These are phyloP conservation scores for Boletus sp. DNA, from an alignment of 1,284 basidiomycete species.

Conservation along the genomic window DNA sequence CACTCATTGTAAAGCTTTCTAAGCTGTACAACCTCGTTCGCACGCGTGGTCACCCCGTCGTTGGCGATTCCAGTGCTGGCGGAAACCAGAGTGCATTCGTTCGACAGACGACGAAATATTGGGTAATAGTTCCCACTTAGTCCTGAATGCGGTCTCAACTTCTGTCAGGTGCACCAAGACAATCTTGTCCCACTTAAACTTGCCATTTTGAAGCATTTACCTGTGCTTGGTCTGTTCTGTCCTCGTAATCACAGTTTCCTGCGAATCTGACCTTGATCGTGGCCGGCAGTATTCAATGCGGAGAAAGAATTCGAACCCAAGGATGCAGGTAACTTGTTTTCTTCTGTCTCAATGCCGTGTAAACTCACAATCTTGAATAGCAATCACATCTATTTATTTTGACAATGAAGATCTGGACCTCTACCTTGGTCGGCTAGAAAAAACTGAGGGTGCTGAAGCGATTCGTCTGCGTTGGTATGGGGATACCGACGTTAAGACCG, in stretches of 20 bases:
- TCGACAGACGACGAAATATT: slow-evolving; percentile 97
- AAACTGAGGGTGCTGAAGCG: slow-evolving; percentile 98
- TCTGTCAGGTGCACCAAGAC: slow-evolving; percentile 80
- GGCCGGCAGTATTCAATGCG: slow-evolving; percentile 80
- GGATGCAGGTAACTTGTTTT: slow-evolving; percentile 66
- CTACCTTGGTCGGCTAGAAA: slow-evolving; percentile 96
- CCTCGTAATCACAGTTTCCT: background rate
- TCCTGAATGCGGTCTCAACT: slow-evolving; percentile 7
- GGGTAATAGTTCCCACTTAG: slow-evolving; percentile 55
- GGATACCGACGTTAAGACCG: slow-evolving; percentile 79
- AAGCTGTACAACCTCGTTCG: slow-evolving; percentile 94
- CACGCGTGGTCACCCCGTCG: slow-evolving; percentile 90
- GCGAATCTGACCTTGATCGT: slow-evolving; percentile 10
- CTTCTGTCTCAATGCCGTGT: background rate
- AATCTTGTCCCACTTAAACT: slow-evolving; percentile 96
- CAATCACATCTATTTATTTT: slow-evolving; percentile 87
- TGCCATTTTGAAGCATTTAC: slow-evolving; percentile 89
- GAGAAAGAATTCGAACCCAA: slow-evolving; percentile 91
- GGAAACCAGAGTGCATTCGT: slow-evolving; percentile 97
- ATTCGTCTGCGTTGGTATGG: slow-evolving; percentile 97
- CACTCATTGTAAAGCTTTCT: slow-evolving; percentile 94
- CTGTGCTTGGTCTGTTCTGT: slow-evolving; percentile 70
- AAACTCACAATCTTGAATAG: slow-evolving; percentile 35
- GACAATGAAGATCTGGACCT: slow-evolving; percentile 96
- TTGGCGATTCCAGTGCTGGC: slow-evolving; percentile 91